Base-by-base conservation (phyloP, 257 asterid genomes). In the Petunia secreta region DNA sequence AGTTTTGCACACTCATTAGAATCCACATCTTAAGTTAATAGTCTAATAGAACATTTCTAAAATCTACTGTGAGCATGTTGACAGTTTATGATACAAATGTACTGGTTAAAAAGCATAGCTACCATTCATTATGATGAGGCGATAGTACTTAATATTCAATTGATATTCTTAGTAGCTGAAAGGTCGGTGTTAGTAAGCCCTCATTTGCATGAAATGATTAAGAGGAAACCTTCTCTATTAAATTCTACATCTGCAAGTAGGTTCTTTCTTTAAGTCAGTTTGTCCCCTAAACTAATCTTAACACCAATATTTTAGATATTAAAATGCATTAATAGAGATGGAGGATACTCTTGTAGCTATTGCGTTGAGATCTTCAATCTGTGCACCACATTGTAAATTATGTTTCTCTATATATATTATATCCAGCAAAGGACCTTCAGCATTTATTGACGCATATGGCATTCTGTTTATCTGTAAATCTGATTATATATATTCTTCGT, bases 311-410 rank as follows among this genome's bases (percentile, higher is more conserved):
- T 66, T 40, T 66, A 40, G 74, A 66, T 37, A 57, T n/a, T 57
- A 15, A 66, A 40, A 6, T 46, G 41, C 53, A 6, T 6, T 25
- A 52, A n/a, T n/a, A 39, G 40, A 66, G 75, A 15, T 64, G 75
- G 75, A 67, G 44, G 14, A 34, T 43, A 67, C 75, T 67, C 54
- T 16, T 59, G 64, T 59, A 16, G 34, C 64, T 7, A 40, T 67
- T 43, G n/a, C 43, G 75, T 67, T 41, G 75, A 65, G 75, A 67
- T 67, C 37, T 67, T 67, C 8, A 43, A 67, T 8, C 54, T 43
- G 16, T 41, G 15, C 39, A 8, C 75, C 74, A 39, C 40, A 13
- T 65, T 37, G 48, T 48, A 64, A 64, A 64, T 41, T 64, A 48
- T 64, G 41, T 38, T 38, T 44, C 25, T 38, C 50, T 13, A 64